Base-by-base conservation (phyloP, 768 basidiomycete species). In the Strobilomyces dryophilus region DNA sequence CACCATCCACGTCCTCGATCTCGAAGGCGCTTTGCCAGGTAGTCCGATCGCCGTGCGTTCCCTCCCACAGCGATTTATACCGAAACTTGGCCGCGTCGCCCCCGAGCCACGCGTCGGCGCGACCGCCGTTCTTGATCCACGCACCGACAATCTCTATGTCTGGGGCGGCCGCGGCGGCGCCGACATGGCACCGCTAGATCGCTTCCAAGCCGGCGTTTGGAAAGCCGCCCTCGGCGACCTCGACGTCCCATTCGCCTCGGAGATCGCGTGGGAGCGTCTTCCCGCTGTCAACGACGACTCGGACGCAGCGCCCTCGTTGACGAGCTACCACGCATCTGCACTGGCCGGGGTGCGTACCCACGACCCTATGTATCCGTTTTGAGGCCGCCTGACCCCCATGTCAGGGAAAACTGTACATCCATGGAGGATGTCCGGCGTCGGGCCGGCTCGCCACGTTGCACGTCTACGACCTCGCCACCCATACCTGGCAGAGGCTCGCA, bases 91-190 rank as follows among this genome's bases (percentile, higher is more conserved):
- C n/a, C n/a, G n/a, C n/a, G n/a, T n/a, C 50, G 4, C 49, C 44
- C 51, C 65, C 51, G 43, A 51, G 14, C 61, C 66, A 40, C 61
- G 65, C 14, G 57, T 66, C 17, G 65, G 65, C 5, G 66, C 66
- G 42, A 45, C 56, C 5, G 40, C 64, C 41, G 54, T 52, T 10
- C 65, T 54, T 42, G 63, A 68, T 45, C 35, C 60, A 15, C 24
- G 15, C n/a, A 32, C 49, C 7, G 46, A 59, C 36, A 46, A 15
- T 4, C 57, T 76, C 41, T 76, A 76, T 55, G 44, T 77, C 41
- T 80, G 76, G 71, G 77, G 77, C 4, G 77, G 78, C 4, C 69
- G 78, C 17, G 75, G 75, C 2, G 77, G 74, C 2, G 57, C 63
- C 15, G 68, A 70, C 24, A 72, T 73, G 74, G 62, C 66, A 1